Base-by-base conservation (phyloP, 2,329 filamentous ascomycete species). In the Ustilaginoidea virens region DNA sequence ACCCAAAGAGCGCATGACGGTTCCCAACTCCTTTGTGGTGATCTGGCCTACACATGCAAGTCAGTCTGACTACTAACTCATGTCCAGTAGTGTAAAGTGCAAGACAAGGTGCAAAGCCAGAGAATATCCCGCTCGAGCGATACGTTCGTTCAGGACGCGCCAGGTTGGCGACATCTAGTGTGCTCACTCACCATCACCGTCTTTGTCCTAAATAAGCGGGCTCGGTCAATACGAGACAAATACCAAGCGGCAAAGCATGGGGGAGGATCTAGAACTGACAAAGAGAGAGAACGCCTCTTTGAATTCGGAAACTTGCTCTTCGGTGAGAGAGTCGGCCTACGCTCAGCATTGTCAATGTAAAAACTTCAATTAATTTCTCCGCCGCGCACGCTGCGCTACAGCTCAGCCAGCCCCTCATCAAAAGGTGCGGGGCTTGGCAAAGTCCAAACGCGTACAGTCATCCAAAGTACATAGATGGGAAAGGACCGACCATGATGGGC, bases 261-360 rank as follows among this genome's bases (percentile, higher is more conserved):
- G 7, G 8, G 8, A 7, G 23, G 15, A 12, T 8, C 5, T 17
- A 24, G 25, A 15, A 61, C 90, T 78, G 78, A 98, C 90, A 63
- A 98, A 98, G 44, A 98, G 82, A 58, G 90, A 98, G 67, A 98
- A 98, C 32, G 90, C 90, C 69, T 98, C 90, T 80, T 96, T 98
- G 72, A 96, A 98, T 69, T 98, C 90, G 56, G 90, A 96, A 58
- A 98, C 90, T 74, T 98, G 90, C 68, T 98, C 90, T 72, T 98
- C 90, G 48, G 90, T 96, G 53, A 98, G 79, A 60, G 87, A 87
- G 59, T 98, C 90, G 58, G 87, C 87, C 87, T 96, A 56, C 32
- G 31, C 22, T 27, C 29, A 31, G 19, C 9, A 26, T n/a, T 18
- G 13, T 37, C 29, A 33, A 32, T 28, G n/a, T n/a, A n/a, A n/a